Conservation (phyloP, 2,329 filamentous ascomycete genomes). For the Allantophomopsis cytisporea region DNA sequence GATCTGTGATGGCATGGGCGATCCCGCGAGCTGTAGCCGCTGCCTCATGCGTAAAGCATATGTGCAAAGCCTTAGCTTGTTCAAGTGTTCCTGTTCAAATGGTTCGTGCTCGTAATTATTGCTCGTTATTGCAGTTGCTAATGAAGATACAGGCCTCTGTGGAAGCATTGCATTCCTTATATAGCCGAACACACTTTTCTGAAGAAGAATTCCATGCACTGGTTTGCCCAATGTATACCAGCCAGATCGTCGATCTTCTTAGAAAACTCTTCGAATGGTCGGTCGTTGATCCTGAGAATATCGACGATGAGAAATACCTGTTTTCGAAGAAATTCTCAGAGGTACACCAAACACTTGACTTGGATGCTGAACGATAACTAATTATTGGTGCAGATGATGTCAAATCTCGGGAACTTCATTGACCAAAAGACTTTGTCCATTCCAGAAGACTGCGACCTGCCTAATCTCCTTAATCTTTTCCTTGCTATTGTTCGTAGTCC, state of each 20-base stretch:
- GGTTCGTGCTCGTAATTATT: conserved; percentile 27
- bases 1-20: conserved; percentile 75
- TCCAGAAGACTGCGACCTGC: conserved; percentile 51
- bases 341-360: conserved; percentile 30
- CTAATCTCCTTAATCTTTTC: conserved; percentile 67
- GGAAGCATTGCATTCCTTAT: conserved; percentile 74
- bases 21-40: conserved; percentile 69
- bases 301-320: conserved; percentile 85
- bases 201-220: conserved; percentile 68
- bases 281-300: conserved; percentile 62
- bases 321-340: conserved; percentile 91
- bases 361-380: background rate
- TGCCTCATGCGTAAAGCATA: conserved; percentile 53
- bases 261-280: conserved; percentile 70
- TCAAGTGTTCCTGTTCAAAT: conserved; percentile 62
- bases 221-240: conserved; percentile 65
- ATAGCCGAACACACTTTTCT: conserved; percentile 58
- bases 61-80: conserved; percentile 59
- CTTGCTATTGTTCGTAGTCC: conserved; percentile 68
- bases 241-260: conserved; percentile 57
- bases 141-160: conserved; percentile 46
- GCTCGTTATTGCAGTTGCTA: too few relatives aligned
- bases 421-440: conserved; percentile 62
- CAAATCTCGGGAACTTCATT: conserved; percentile 72
- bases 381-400: conserved; percentile 50